Percentiles rank a stretch among this genome's conserved stretches.
Evolutionary conservation across 1,139 yeast genomes (phyloP).

Genomic region (Geotrichum histeridarum): DNA sequence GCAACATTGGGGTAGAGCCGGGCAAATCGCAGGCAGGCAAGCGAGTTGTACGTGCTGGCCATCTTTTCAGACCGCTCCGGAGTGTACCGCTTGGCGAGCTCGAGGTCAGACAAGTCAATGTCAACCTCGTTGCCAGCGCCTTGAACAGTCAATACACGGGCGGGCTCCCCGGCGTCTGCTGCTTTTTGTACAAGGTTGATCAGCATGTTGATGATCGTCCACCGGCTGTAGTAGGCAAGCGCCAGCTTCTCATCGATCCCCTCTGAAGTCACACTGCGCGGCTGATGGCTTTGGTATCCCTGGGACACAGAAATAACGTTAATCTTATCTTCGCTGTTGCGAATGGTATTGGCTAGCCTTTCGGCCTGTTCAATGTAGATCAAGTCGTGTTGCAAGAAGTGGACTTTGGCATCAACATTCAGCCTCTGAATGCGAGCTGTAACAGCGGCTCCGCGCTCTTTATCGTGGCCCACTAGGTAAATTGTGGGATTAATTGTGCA

Average conservation of each 20-base stretch:
- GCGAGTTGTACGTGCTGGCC: constrained; percentile 24
- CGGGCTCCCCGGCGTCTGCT: constrained; percentile 26
- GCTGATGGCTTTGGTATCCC: constrained; percentile 23
- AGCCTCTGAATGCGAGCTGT: constrained; percentile 25
- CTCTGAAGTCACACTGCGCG: constrained; percentile 29
- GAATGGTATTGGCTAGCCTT: constrained; percentile 23
- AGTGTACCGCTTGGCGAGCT: constrained; percentile 25
- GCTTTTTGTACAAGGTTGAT: constrained; percentile 28
- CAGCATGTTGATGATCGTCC: constrained; percentile 28
- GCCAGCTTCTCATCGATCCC: constrained; percentile 32
- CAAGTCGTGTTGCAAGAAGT: constrained; percentile 30
- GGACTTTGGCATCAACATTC: constrained; percentile 26
- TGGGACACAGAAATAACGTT: constrained; percentile 29
- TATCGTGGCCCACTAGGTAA: constrained; percentile 34
- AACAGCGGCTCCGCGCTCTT: constrained; percentile 26
- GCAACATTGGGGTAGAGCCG: constrained; percentile 28
- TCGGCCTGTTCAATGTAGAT: constrained; percentile 30
- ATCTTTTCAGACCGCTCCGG: not conserved
- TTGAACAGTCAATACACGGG: constrained; percentile 32
- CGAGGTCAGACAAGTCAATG: constrained; percentile 28
- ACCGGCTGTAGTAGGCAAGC: constrained; percentile 32
- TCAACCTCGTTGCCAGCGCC: constrained; percentile 28
- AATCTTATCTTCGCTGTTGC: constrained; percentile 27
- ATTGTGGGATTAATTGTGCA: constrained; percentile 31
- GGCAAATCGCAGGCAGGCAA: constrained; percentile 28